Evolutionary conservation across 1,284 basidiomycete species (phyloP).

Genomic region (Termitomyces sp.): DNA sequence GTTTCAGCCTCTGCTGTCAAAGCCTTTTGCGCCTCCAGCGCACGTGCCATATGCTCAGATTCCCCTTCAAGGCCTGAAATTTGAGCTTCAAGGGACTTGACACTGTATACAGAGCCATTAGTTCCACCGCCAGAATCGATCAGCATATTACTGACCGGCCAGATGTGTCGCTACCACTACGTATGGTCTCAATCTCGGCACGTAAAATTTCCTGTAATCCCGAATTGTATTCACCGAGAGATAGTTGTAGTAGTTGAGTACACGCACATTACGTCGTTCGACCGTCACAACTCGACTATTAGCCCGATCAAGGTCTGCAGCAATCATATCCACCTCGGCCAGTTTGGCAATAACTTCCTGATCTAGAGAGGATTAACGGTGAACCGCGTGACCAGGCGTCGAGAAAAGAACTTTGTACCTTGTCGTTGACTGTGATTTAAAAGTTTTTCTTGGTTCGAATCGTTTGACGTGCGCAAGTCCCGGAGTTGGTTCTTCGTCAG

Average conservation of each 20-base stretch:
- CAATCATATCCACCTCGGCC: conserved; percentile 88
- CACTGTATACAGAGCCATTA: conserved; percentile 34
- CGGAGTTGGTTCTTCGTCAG: conserved; percentile 84
- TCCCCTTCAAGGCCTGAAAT: conserved; percentile 72
- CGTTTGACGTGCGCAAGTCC: conserved; percentile 86
- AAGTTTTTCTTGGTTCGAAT: conserved; percentile 87
- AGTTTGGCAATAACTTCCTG: conserved; percentile 87
- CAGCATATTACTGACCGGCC: conserved; percentile 51
- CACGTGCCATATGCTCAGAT: conserved; percentile 60
- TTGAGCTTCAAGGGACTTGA: conserved; percentile 69
- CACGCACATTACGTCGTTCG: conserved; percentile 85
- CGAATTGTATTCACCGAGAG: background rate
- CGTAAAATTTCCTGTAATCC: conserved; percentile 75
- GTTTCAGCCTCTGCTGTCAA: conserved; percentile 47
- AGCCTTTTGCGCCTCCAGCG: conserved; percentile 68
- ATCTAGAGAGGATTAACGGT: conserved; percentile 42
- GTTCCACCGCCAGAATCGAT: background rate
- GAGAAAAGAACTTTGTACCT: conserved; percentile 41
- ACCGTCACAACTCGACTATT: conserved; percentile 89
- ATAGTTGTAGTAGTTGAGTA: background rate
- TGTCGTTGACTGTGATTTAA: conserved; percentile 85
- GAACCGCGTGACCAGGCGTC: background rate
- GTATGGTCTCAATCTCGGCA: conserved; percentile 87
- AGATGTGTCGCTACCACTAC: conserved; percentile 74
- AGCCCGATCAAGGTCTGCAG: conserved; percentile 88